Percentiles rank a stretch among this genome's conserved stretches.
Evolutionary conservation across 1,139 yeast genomes (phyloP).

Genomic region (Pichia sp.): DNA sequence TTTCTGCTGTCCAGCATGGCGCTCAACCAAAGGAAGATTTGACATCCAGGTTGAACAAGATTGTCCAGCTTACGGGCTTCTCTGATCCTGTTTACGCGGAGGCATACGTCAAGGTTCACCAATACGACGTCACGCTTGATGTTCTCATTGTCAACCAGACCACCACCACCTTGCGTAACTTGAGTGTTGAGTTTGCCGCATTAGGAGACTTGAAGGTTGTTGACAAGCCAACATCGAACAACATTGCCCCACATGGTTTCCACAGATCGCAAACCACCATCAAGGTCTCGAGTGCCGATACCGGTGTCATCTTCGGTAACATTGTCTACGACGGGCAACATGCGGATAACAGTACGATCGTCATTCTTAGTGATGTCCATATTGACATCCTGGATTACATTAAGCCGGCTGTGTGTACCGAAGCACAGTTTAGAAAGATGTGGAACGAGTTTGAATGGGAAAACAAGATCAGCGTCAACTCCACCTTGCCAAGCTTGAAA

Average conservation of each 20-base stretch:
- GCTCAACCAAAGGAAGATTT: conserved; percentile 52
- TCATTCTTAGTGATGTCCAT: conserved; percentile 89
- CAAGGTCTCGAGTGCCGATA: conserved; percentile 94
- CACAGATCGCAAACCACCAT: conserved; percentile 83
- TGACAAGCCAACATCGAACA: conserved; percentile 88
- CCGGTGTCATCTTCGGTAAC: conserved; percentile 96
- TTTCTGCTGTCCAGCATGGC: conserved; percentile 43
- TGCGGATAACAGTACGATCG: conserved; percentile 84
- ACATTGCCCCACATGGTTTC: conserved; percentile 95
- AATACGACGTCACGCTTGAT: conserved; percentile 91
- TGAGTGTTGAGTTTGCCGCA: conserved; percentile 94
- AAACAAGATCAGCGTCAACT: conserved; percentile 88
- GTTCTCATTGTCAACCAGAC: conserved; percentile 95
- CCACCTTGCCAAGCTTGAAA: conserved; percentile 63
- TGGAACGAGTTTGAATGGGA: conserved; percentile 99
- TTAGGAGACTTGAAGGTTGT: conserved; percentile 93
- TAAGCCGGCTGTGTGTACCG: conserved; percentile 87
- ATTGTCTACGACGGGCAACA: conserved; percentile 95
- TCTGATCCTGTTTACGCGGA: conserved; percentile 98
- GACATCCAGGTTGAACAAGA: conserved; percentile 77
- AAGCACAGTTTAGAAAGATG: conserved; percentile 89
- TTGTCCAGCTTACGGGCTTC: conserved; percentile 92
- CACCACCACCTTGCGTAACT: conserved; percentile 79
- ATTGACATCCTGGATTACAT: conserved; percentile 97
- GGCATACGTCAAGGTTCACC: conserved; percentile 91